Evolutionary conservation across 345 rosid genomes (phyloP).

Genomic region (Hibiscus trionum): DNA sequence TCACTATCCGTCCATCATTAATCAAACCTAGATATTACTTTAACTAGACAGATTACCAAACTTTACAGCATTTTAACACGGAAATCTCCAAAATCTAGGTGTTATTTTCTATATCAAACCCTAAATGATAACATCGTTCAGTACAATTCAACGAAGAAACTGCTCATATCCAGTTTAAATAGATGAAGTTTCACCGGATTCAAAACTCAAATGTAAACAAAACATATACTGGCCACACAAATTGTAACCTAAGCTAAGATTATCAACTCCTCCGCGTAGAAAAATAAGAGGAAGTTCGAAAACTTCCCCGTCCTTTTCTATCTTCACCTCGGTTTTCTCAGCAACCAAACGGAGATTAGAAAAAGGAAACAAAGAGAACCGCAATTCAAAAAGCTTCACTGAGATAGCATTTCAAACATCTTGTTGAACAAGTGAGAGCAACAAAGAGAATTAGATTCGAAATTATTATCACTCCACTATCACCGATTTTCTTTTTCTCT

Average conservation of each 20-base stretch:
- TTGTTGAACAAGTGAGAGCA: background rate
- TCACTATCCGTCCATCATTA: background rate
- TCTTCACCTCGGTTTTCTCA: background rate
- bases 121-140: background rate
- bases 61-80: background rate
- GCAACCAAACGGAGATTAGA: background rate
- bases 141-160: background rate
- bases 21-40: background rate
- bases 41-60: background rate
- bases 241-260: background rate
- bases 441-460: background rate
- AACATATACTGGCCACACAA: background rate
- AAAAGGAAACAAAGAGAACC: background rate
- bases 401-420: conserved; percentile 4
- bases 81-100: background rate
- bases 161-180: background rate
- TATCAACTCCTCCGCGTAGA: background rate
- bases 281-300: background rate
- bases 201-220: background rate
- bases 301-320: background rate
- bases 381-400: background rate
- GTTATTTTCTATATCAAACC: background rate
- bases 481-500: background rate
- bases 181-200: background rate
- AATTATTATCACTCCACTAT: background rate